A percentile compares a stretch with the other conserved stretches of the same genome.
phyloP scores from a whole-genome alignment of 768 basidiomycete species.

The Boletales sp. region DNA sequence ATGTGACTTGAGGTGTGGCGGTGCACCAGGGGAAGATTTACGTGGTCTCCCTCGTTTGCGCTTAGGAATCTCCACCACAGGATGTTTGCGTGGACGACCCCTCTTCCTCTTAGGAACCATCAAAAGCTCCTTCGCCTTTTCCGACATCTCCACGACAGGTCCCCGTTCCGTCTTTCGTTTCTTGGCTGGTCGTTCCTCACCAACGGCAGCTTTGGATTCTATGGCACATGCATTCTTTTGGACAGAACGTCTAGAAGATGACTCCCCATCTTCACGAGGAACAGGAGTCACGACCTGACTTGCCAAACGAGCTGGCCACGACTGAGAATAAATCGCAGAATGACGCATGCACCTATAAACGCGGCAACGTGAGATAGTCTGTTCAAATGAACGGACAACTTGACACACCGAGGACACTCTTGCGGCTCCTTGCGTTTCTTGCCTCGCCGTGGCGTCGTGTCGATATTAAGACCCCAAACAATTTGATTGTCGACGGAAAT shows the following conservation, averaged over 20 bases:
- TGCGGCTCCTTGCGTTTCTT: slow-evolving; percentile 60
- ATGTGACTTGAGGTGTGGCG: slow-evolving; percentile 9
- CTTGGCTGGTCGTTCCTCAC: slow-evolving; percentile 43
- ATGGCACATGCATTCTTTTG: slow-evolving; percentile 47
- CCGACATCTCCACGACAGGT: slow-evolving; percentile 29
- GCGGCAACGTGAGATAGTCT: slow-evolving; percentile 11
- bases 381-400: slow-evolving; percentile 22
- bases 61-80: slow-evolving; percentile 27
- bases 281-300: slow-evolving; percentile 42
- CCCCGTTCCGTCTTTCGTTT: slow-evolving; percentile 44
- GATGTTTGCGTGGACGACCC: slow-evolving; percentile 34
- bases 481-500: slow-evolving; percentile 73
- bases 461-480: slow-evolving; percentile 65
- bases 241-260: slow-evolving; percentile 44
- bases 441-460: slow-evolving; percentile 40
- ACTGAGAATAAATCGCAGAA: slow-evolving; percentile 66
- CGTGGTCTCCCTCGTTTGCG: slow-evolving; percentile 35
- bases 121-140: slow-evolving; percentile 32
- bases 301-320: slow-evolving; percentile 67
- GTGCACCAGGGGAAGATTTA: slow-evolving; percentile 24
- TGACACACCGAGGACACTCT: slow-evolving; percentile 69
- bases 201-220: slow-evolving; percentile 51
- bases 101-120: slow-evolving; percentile 31
- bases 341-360: slow-evolving; percentile 70
- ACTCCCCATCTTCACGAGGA: slow-evolving; percentile 43